Percentiles rank a stretch among this genome's conserved stretches.
Evolutionary conservation across 169 alveolate genomes (phyloP).

Genomic region (Plasmodium reichenowi): DNA sequence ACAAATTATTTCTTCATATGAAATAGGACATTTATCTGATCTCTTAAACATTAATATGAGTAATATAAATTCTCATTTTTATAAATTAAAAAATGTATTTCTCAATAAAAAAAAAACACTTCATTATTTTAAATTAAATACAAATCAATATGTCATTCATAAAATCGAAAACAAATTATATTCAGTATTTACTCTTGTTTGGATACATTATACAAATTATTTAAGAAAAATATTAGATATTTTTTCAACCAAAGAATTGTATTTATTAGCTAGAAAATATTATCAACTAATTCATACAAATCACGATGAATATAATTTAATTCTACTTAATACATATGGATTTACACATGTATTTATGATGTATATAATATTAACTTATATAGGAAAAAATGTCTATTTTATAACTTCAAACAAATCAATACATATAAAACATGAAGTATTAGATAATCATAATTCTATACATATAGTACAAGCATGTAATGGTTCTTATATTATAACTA

Average conservation of each 20-base stretch:
- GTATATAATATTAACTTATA: constrained; percentile 14
- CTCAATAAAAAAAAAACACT: constrained; percentile 33
- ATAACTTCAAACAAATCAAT: constrained; percentile 34
- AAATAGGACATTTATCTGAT: constrained; percentile 40
- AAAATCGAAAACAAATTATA: constrained; percentile 46
- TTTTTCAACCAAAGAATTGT: constrained; percentile 35
- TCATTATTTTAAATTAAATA: constrained; percentile 54
- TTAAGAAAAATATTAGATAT: constrained; percentile 62
- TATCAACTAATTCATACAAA: constrained; percentile 25
- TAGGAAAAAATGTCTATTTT: constrained; percentile 20
- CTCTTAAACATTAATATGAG: constrained; percentile 47
- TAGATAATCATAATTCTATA: constrained; percentile 12
- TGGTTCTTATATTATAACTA: constrained; percentile 20
- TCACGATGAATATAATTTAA: constrained; percentile 36
- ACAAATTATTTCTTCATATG: constrained; percentile 63
- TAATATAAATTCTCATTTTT: constrained; percentile 44
- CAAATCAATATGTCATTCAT: constrained; percentile 38
- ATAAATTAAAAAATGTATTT: constrained; percentile 31
- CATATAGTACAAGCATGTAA: constrained; percentile 23
- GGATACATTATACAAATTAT: constrained; percentile 73
- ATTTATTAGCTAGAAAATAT: constrained; percentile 35
- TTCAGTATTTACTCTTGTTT: constrained; percentile 63
- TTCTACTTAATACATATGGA: constrained; percentile 53
- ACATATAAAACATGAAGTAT: constrained; percentile 18
- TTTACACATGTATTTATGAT: constrained; percentile 60